phyloP scores from a whole-genome alignment of 495 filamentous ascomycete species.

The Daldinia caldariorum region DNA sequence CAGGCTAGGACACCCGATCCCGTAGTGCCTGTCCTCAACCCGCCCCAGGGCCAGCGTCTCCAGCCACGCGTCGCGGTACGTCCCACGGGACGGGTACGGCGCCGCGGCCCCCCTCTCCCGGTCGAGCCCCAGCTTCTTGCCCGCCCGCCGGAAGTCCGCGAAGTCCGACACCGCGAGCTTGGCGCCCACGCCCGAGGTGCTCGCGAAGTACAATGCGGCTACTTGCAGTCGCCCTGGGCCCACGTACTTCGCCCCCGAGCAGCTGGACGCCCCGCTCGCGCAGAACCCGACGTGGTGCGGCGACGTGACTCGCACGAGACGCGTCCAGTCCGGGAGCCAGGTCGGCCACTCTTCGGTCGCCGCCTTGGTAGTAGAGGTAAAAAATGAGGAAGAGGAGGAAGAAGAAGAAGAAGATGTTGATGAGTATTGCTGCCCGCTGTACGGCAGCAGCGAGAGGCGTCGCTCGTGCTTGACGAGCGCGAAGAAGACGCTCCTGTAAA shows the following conservation, averaged over 20 bases:
- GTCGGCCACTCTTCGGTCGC: conserved; percentile 2
- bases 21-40: neutral
- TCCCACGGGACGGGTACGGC: conserved; percentile 13
- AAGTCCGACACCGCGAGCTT: neutral
- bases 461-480: neutral
- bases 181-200: neutral
- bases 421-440: neutral
- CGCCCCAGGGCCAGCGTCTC: conserved; percentile 9
- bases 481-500: conserved; percentile 20
- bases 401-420: too few relatives aligned
- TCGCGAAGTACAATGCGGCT: conserved; percentile 6
- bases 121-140: neutral
- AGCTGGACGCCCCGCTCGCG: conserved; percentile 19
- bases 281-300: conserved; percentile 11
- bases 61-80: conserved; percentile 15
- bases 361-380: too few relatives aligned
- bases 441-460: conserved; percentile 21
- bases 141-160: neutral
- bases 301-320: neutral
- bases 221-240: conserved; percentile 11
- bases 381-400: too few relatives aligned
- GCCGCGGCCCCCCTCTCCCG: neutral
- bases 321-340: conserved; percentile 37
- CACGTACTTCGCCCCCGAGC: neutral
- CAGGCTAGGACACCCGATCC: neutral